Base-by-base conservation (phyloP, 2,329 filamentous ascomycete species). In the Diplodia seriata region DNA sequence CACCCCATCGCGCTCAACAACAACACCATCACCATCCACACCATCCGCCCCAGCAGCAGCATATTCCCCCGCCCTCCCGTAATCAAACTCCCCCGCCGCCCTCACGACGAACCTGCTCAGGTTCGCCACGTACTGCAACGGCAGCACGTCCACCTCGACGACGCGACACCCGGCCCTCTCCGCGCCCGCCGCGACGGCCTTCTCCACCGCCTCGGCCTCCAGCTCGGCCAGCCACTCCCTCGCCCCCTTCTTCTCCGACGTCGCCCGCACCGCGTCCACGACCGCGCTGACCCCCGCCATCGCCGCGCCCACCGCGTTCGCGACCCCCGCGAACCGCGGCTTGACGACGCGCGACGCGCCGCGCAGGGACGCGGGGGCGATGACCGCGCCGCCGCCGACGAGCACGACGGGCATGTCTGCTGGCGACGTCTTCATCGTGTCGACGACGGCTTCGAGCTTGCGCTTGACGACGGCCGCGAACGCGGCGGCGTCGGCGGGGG, bases 301-400 rank as follows among this genome's bases (percentile, higher is more conserved):
- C 0, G 87, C 87, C 0, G 87, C 86, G 6, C 87, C 87, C 2
- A 89, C 84, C 0, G 87, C 86, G 73, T 89, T 89, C 3, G 86
- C 86, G 0, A 84, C 85, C 67, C 85, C 85, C 36, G 85, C 80
- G 61, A 83, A 84, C 2, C 82, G 80, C 0, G 86, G 86, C 4
- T 81, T 77, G 8, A 85, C 83, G 67, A 84, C 82, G 69, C 84
- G 78, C 7, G 81, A 79, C 0, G 86, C 85, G 0, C 85, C 85
- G 0, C 79, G 76, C 7, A 88, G 78, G 0, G 77, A 71, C 5
- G 83, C 78, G 0, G 83, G 81, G 2, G 84, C 82, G 1, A 88
- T 74, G 0, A 88, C 79, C 0, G 84, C 83, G 4, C 87, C 86
- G 5, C 87, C 87, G 1, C 86, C 87, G 0, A 88, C 86, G 0